Percentiles rank a stretch among this genome's conserved stretches.
phyloP scores from a whole-genome alignment of 768 basidiomycete genomes.

The Pleurotus platypus region DNA sequence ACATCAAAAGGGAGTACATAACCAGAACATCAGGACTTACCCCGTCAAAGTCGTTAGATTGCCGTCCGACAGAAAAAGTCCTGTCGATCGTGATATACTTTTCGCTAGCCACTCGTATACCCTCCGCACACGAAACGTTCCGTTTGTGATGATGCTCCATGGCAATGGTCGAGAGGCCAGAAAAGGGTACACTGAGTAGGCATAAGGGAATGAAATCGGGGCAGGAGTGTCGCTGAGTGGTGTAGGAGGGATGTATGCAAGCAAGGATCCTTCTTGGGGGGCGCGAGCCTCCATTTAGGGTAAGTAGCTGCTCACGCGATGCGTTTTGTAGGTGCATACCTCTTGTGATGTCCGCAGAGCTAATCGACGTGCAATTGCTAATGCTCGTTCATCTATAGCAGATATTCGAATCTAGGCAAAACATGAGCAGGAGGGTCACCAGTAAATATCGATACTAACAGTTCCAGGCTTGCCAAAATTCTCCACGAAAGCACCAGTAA shows the following conservation, averaged over 20 bases:
- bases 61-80: slow-evolving; percentile 31
- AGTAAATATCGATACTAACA: slow-evolving; percentile 24
- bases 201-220: slow-evolving; percentile 25
- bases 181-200: slow-evolving; percentile 71
- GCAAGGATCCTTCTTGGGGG: slow-evolving; percentile 12
- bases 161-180: slow-evolving; percentile 43
- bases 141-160: slow-evolving; percentile 40
- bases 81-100: slow-evolving; percentile 29
- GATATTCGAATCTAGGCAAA: slow-evolving; percentile 50
- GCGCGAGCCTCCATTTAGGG: slow-evolving; percentile 8
- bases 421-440: slow-evolving; percentile 5
- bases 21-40: slow-evolving; percentile 23
- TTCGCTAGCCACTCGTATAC: slow-evolving; percentile 55
- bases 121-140: slow-evolving; percentile 56
- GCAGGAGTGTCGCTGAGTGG: slow-evolving; percentile 20
- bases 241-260: slow-evolving; percentile 27
- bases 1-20: not conserved
- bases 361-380: slow-evolving; percentile 46
- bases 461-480: slow-evolving; percentile 39
- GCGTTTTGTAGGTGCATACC: slow-evolving; percentile 29
- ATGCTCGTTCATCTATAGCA: slow-evolving; percentile 28
- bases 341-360: slow-evolving; percentile 48
- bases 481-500: slow-evolving; percentile 63
- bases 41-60: slow-evolving; percentile 27
- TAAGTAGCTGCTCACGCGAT: not conserved